Evolutionary conservation across 306 rosid genomes (phyloP).

Genomic region (Biancaea sappan): DNA sequence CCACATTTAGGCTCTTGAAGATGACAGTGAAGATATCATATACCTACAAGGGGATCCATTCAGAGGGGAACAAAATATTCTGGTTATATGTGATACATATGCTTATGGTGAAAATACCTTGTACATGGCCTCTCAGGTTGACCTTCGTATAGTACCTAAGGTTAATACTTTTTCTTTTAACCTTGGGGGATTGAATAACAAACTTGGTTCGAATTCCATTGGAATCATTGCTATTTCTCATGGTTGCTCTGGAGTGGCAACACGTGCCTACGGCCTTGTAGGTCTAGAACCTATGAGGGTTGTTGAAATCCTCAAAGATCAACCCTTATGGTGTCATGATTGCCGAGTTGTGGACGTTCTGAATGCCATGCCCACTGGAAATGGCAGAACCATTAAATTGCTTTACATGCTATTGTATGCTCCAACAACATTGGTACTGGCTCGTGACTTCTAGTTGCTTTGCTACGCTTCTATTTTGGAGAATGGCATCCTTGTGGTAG

Average conservation of each 20-base stretch:
- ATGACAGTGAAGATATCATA: too few relatives aligned
- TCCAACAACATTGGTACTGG: too few relatives aligned
- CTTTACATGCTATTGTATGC: conserved; percentile 97
- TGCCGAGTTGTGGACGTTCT: conserved; percentile 85
- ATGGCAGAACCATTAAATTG: conserved; percentile 89
- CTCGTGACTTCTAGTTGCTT: conserved; percentile 96
- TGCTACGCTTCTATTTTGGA: conserved; percentile 90
- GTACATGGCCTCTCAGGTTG: too few relatives aligned
- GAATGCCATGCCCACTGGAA: conserved; percentile 76
- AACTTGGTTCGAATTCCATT: conserved; percentile 99
- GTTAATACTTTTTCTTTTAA: too few relatives aligned
- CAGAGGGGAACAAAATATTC: too few relatives aligned
- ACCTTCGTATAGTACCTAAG: too few relatives aligned
- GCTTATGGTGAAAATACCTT: too few relatives aligned
- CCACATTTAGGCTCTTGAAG: too few relatives aligned
- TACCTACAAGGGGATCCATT: too few relatives aligned
- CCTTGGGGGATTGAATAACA: too few relatives aligned
- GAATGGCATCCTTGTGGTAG: conserved; percentile 99
- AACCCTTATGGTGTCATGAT: conserved; percentile 84
- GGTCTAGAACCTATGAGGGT: conserved; percentile 95
- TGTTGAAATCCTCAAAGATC: conserved; percentile 89
- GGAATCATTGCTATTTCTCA: conserved; percentile 99
- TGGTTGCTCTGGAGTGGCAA: conserved; percentile 95
- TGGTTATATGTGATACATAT: too few relatives aligned
- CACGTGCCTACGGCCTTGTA: conserved; percentile 97